Evolutionary conservation across 2,329 filamentous ascomycete species (phyloP).

Genomic region (Teratosphaeria pseudoeucalypti): DNA sequence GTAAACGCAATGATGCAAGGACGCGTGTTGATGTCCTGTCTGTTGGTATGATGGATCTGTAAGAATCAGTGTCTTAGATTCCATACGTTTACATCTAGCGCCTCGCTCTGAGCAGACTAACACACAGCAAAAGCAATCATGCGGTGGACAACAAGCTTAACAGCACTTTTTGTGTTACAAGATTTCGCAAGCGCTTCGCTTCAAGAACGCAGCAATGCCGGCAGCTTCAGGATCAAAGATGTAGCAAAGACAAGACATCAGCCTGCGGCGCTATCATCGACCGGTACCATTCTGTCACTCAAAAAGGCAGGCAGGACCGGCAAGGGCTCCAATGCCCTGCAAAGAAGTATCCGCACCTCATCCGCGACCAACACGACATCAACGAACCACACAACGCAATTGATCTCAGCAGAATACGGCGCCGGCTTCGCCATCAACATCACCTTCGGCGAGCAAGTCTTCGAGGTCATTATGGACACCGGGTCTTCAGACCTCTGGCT

Average conservation of each 20-base stretch:
- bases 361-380: background rate
- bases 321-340: background rate
- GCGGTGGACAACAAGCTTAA: background rate
- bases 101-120: background rate
- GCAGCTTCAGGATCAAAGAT: background rate
- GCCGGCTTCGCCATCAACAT: conserved; percentile 6
- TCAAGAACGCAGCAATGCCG: background rate
- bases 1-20: background rate
- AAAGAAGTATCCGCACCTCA: background rate
- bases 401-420: conserved; percentile 1
- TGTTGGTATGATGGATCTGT: background rate
- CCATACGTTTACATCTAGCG: background rate
- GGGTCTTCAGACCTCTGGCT: conserved; percentile 37
- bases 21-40: background rate
- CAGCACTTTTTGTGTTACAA: background rate
- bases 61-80: background rate
- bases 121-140: background rate
- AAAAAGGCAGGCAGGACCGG: background rate
- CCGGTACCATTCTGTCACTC: background rate
- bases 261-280: background rate
- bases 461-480: conserved; percentile 32
- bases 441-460: conserved; percentile 7
- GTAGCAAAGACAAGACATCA: background rate
- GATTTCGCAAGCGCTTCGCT: background rate
- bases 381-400: background rate